phyloP scores from a whole-genome alignment of 2,329 filamentous ascomycete genomes.

The Trichocomaceae sp. region DNA sequence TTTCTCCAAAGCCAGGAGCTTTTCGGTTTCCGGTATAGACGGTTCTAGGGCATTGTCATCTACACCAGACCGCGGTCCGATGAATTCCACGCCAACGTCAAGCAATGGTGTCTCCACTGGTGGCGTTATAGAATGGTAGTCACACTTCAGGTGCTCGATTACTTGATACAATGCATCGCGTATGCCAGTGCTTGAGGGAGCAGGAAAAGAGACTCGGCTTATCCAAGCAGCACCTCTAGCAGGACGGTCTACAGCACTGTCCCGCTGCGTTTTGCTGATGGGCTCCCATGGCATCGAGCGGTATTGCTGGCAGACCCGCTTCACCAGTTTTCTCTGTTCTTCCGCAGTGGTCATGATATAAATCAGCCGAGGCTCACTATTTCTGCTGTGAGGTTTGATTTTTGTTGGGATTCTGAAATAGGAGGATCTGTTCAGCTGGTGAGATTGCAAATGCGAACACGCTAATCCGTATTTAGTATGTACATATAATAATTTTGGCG shows the following conservation, averaged over 20 bases:
- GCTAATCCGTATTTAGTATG: too few species aligned
- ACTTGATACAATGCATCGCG: constrained; percentile 9
- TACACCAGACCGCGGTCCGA: constrained; percentile 3
- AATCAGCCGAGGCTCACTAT: background rate
- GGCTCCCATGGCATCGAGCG: constrained; percentile 2
- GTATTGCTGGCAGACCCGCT: constrained; percentile 1
- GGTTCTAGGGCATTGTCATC: constrained; percentile 1
- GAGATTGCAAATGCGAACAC: too few species aligned
- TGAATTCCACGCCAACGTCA: constrained; percentile 10
- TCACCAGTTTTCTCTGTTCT: constrained; percentile 5
- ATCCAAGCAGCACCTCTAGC: constrained; percentile 5
- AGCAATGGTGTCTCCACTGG: constrained; percentile 4
- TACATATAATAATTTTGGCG: too few species aligned
- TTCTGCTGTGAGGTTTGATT: background rate
- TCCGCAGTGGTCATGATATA: background rate
- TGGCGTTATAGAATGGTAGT: constrained; percentile 5
- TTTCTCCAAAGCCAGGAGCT: constrained; percentile 3
- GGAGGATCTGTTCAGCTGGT: too few species aligned
- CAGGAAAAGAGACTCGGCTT: constrained; percentile 4
- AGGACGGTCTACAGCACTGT: background rate
- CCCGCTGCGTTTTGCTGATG: constrained; percentile 1
- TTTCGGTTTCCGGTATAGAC: constrained; percentile 4
- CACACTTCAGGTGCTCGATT: constrained; percentile 1
- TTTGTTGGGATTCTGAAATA: too few species aligned
- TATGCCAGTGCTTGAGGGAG: constrained; percentile 3